These are phyloP conservation scores for Glutinoglossum americanum DNA, from an alignment of 495 filamentous ascomycete species.

Conservation along the genomic window DNA sequence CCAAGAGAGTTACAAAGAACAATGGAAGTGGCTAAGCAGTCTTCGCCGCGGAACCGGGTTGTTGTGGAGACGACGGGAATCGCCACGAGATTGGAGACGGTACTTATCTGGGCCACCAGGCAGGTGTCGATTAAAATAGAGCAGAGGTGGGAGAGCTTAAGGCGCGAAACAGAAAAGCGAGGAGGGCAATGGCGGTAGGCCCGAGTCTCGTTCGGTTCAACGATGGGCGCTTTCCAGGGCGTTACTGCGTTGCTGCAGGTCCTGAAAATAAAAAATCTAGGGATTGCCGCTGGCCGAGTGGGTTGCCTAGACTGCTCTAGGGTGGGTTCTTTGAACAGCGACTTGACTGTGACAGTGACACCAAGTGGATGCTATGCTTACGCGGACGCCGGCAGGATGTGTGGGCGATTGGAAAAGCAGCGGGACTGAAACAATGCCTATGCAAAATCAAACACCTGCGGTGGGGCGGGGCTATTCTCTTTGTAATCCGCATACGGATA, in stretches of 20 bases:
- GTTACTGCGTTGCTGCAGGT: neutral
- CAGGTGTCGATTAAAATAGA: neutral
- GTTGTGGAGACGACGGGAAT: neutral
- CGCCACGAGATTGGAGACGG: neutral
- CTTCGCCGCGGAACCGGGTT: neutral
- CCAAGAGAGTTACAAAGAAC: neutral
- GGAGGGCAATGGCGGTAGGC: neutral
- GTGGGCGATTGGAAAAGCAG: neutral
- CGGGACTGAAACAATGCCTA: neutral
- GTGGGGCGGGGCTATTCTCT: too few relatives aligned
- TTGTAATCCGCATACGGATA: too few relatives aligned
- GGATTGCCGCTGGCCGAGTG: neutral
- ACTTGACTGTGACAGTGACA: neutral
- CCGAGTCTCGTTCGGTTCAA: neutral
- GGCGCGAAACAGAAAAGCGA: neutral
- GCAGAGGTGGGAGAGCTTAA: neutral
- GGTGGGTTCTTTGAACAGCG: neutral
- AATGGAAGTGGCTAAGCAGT: neutral
- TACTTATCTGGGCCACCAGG: neutral
- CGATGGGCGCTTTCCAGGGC: neutral
- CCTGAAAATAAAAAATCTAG: neutral
- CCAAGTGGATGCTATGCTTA: neutral
- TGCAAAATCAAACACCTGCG: neutral
- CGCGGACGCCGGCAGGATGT: neutral
- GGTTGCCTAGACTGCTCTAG: neutral